These are phyloP conservation scores for Nicotiana rustica DNA, from an alignment of 305 asterid species.

Conservation along the genomic window DNA sequence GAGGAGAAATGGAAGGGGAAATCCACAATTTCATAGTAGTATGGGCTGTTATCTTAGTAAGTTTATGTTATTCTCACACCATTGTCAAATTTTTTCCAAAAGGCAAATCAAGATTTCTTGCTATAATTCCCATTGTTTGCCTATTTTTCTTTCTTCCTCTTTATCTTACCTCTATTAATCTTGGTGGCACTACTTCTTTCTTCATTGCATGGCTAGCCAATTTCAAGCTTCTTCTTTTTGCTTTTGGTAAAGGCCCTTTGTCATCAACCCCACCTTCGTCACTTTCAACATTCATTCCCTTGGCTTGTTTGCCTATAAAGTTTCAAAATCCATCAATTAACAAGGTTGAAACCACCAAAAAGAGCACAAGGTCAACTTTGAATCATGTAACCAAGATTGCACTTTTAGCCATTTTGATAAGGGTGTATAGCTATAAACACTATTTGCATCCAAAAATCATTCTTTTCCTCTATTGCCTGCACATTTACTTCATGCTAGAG, in stretches of 20 bases:
- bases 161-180: conserved; percentile 43
- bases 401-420: conserved; percentile 39
- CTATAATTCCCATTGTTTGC: conserved; percentile 49
- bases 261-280: conserved; percentile 44
- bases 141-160: conserved; percentile 53
- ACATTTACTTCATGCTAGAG: conserved; percentile 55
- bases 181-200: conserved; percentile 48
- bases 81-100: conserved; percentile 44
- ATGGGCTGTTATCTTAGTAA: conserved; percentile 40
- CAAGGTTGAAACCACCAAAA: background rate
- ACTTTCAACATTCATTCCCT: conserved; percentile 47
- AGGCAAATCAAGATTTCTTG: conserved; percentile 50
- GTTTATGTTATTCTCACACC: conserved; percentile 55
- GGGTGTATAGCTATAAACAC: conserved; percentile 35
- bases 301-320: conserved; percentile 61
- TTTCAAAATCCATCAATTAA: conserved; percentile 25
- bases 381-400: conserved; percentile 38
- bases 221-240: conserved; percentile 58
- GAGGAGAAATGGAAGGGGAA: conserved; percentile 48
- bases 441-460: conserved; percentile 46
- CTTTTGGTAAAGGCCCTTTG: conserved; percentile 51
- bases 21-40: conserved; percentile 49
- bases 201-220: conserved; percentile 59
- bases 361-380: conserved; percentile 24
- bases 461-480: conserved; percentile 43